phyloP scores from a whole-genome alignment of 2,329 filamentous ascomycete species.

The Cyphellophora europaea region DNA sequence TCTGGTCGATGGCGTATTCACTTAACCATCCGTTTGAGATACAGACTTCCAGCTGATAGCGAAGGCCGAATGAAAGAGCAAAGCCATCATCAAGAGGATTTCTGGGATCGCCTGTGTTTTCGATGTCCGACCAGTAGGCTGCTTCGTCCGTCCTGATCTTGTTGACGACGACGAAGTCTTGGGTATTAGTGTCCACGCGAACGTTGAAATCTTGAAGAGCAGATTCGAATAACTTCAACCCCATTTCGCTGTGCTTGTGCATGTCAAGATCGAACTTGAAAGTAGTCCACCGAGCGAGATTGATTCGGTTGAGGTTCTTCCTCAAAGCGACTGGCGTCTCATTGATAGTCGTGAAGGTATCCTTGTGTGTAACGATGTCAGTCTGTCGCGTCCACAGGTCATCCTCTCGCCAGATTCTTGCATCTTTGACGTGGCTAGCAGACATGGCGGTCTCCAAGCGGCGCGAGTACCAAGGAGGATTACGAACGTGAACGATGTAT shows the following conservation, averaged over 20 bases:
- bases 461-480: constrained; percentile 17
- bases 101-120: constrained; percentile 7
- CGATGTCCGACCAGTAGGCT: not conserved
- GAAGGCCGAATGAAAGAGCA: constrained; percentile 58
- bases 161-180: constrained; percentile 22
- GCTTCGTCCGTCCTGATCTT: constrained; percentile 31
- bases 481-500: constrained; percentile 14
- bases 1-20: constrained; percentile 60
- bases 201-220: constrained; percentile 68
- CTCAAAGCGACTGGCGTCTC: constrained; percentile 35
- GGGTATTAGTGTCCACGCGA: constrained; percentile 26
- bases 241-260: constrained; percentile 21
- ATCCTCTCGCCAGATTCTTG: constrained; percentile 44
- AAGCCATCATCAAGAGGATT: constrained; percentile 28
- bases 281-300: constrained; percentile 57
- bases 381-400: constrained; percentile 57
- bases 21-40: constrained; percentile 70
- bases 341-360: constrained; percentile 20
- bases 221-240: constrained; percentile 33
- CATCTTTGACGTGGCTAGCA: constrained; percentile 32
- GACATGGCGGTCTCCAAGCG: constrained; percentile 15
- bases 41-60: constrained; percentile 89
- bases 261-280: constrained; percentile 43
- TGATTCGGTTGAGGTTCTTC: constrained; percentile 44
- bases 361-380: constrained; percentile 43